Percentiles rank a stretch among this genome's conserved stretches.
phyloP scores from a whole-genome alignment of 495 filamentous ascomycete species.

The Podospora tetraspora region DNA sequence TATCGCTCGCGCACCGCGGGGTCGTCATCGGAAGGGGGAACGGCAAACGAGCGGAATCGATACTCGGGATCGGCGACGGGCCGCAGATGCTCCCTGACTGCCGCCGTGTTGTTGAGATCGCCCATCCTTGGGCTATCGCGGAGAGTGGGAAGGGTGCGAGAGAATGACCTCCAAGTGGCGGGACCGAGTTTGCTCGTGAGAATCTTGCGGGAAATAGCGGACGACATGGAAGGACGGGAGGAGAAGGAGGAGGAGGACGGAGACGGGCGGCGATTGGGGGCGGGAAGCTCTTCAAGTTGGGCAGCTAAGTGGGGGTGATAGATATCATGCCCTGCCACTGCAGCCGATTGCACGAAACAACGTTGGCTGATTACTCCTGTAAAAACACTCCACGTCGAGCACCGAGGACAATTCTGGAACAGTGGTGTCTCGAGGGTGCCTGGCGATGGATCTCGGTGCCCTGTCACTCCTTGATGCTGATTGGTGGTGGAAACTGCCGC shows the following conservation, averaged over 20 bases:
- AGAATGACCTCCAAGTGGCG: background rate
- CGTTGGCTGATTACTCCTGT: background rate
- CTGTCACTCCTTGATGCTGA: background rate
- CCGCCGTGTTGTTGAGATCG: conserved; percentile 40
- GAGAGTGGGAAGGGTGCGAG: background rate
- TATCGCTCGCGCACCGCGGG: conserved; percentile 45
- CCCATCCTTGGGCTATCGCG: conserved; percentile 15
- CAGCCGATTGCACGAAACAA: no score
- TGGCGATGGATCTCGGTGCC: background rate
- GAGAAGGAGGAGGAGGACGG: background rate
- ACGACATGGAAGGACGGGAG: background rate
- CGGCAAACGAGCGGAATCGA: conserved; percentile 34
- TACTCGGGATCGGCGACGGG: conserved; percentile 24
- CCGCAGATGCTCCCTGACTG: conserved; percentile 19
- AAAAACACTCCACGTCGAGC: background rate
- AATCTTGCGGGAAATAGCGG: background rate
- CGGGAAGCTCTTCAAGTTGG: background rate
- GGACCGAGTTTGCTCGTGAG: background rate
- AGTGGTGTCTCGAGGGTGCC: background rate
- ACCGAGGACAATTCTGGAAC: background rate
- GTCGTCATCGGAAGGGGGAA: conserved; percentile 45
- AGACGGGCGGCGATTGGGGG: background rate
- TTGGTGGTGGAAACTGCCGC: background rate
- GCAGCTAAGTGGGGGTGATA: no score
- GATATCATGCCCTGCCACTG: no score